Base-by-base conservation (phyloP, 768 basidiomycete genomes). In the Phlebiopsis gigantea region DNA sequence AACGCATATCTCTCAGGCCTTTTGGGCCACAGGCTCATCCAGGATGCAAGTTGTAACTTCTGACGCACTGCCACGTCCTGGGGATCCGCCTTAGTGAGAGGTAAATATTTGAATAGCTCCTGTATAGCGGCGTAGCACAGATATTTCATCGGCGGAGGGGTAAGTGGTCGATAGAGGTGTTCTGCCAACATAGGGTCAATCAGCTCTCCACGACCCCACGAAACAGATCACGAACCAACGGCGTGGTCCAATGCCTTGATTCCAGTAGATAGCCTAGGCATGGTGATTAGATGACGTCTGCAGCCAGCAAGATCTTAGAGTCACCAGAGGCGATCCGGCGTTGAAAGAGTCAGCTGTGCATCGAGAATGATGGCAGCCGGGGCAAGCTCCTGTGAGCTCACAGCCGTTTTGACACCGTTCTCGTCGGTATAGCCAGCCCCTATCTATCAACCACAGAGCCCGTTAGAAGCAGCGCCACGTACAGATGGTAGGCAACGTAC, bases 221-320 rank as follows among this genome's bases (percentile, higher is more conserved):
- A 48, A 48, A 15, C 9, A 8, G 25, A 5, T 30, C 5, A 15
- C 80, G 63, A 63, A 82, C 87, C 86, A 53, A 91, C 81, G 25
- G 87, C 82, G 67, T 92, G 90, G 68, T 93, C 90, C 17, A 92
- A 72, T 1, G 90, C 82, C 46, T 88, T 81, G 54, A 93, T 77
- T 6, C 89, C 90, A 7, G 88, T 88, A 17, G 89, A 90, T 39
- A 91, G 68, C 87, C 87, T 88, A 55, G 15, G 42, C 3, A 45
- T 10, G 1, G 4, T 43, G 59, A 57, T 65, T 48, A 53, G 60
- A 48, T 29, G 25, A 48, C 19, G 10, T 24, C 15, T 30, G 9
- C 7, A 5, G 2, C 15, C 28, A 25, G 22, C 3, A 46, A 25
- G 4, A 54, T 56, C 46, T 57, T 39, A 50, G 8, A 63, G 71